Evolutionary conservation across 352 stramenopile genomes (phyloP).

Genomic region (Discostella stelligera): DNA sequence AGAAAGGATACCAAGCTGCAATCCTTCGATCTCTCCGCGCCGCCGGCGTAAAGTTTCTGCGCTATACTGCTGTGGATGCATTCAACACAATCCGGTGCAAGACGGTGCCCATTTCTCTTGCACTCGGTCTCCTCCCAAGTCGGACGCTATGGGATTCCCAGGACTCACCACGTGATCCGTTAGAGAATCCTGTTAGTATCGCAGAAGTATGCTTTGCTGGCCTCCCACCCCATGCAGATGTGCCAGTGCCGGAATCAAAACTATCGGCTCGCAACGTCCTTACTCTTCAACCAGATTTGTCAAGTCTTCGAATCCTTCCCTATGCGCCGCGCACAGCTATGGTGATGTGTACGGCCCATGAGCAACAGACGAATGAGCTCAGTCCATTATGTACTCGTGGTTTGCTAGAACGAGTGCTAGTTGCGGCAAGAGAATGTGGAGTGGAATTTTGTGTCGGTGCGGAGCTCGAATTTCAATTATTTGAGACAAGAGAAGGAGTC

Average conservation of each 20-base stretch:
- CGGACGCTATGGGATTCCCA: slow-evolving; percentile 11
- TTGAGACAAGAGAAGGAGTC: slow-evolving; percentile 29
- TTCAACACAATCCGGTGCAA: slow-evolving; percentile 73
- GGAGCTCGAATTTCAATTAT: slow-evolving; percentile 75
- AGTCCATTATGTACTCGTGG: slow-evolving; percentile 65
- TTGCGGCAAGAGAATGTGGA: slow-evolving; percentile 39
- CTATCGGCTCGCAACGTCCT: slow-evolving; percentile 59
- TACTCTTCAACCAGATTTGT: slow-evolving; percentile 60
- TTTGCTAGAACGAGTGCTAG: slow-evolving; percentile 59
- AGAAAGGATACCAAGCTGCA: slow-evolving; percentile 27
- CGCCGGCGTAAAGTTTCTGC: slow-evolving; percentile 72
- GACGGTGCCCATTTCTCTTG: slow-evolving; percentile 51
- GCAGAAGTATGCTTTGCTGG: slow-evolving; percentile 68
- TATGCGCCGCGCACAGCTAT: slow-evolving; percentile 71
- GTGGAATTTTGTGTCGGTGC: slow-evolving; percentile 69
- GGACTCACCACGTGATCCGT: slow-evolving; percentile 2
- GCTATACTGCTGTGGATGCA: slow-evolving; percentile 64
- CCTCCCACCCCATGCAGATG: slow-evolving; percentile 58
- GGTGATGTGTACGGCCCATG: slow-evolving; percentile 59
- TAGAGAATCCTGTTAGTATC: slow-evolving; percentile 58
- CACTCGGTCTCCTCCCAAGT: slow-evolving; percentile 21
- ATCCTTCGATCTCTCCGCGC: slow-evolving; percentile 68
- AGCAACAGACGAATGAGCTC: slow-evolving; percentile 51
- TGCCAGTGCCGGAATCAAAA: slow-evolving; percentile 46
- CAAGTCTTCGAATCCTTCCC: slow-evolving; percentile 65